Base-by-base conservation (phyloP, 2,329 filamentous ascomycete genomes). In the Fusarium mundagurra region DNA sequence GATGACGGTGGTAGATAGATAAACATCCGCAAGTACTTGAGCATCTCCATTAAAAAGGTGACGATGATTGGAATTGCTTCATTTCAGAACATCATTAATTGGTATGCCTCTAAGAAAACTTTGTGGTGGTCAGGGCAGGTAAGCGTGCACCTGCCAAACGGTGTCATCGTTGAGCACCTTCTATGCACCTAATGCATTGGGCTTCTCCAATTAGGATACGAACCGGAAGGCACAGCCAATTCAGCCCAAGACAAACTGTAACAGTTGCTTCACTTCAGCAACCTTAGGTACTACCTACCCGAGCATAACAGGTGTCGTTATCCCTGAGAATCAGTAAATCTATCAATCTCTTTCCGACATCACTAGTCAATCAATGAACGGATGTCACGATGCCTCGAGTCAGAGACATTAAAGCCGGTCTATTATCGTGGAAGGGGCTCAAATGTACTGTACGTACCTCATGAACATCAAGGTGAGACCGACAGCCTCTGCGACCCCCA, bases 381-480 rank as follows among this genome's bases (percentile, higher is more conserved):
- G 33, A 39, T 29, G 31, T 58, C 44, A 44, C 34, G 12, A 44
- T 39, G 20, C 36, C 34, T 66, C 33, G 45, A 43, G 20, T 43
- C 36, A 36, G 29, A 43, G 33, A 51, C 24, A 55, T 24, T 51
- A 39, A 67, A 65, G 44, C 61, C 64, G 61, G 41, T n/a, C 63
- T 66, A 67, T 67, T 66, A 64, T 66, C 63, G 63, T 64, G 59
- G 45, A 51, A 45, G 33, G 39, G 63, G 57, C n/a, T 58, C 17
- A 31, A 45, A 11, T 58, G 20, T 59, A 20, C 24, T 45, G 22
- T 67, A 53, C 55, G 41, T 53, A 62, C 48, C 44, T 43, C 27
- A 18, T 29, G 41, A 48, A 18, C 45, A 38, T 59, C 33, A 20
- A 59, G 41, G 34, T n/a, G 36, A 55, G 29, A 47, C 57, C 22